Evolutionary conservation across 1,284 basidiomycete species (phyloP).

Genomic region (Malassezia cuniculi): DNA sequence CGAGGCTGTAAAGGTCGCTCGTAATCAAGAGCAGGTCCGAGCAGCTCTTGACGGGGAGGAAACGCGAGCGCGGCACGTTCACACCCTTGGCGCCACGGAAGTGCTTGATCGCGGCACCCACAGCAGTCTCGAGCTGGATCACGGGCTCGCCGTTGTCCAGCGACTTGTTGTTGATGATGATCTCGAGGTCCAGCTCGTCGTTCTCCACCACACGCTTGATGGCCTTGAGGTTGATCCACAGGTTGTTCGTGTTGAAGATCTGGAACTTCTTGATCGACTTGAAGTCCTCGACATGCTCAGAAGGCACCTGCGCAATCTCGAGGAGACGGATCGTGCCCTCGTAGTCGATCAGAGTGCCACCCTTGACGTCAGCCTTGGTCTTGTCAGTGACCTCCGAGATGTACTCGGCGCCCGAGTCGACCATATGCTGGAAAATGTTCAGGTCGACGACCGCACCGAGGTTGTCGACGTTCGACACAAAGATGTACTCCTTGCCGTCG

Average conservation of each 20-base stretch:
- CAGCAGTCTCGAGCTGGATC: constrained; percentile 84
- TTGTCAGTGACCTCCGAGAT: constrained; percentile 74
- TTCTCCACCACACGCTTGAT: constrained; percentile 88
- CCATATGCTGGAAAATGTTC: constrained; percentile 52
- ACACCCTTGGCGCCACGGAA: constrained; percentile 82
- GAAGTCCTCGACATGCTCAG: constrained; percentile 96
- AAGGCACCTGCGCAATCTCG: constrained; percentile 96
- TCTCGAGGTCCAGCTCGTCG: constrained; percentile 70
- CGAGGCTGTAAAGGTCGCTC: constrained; percentile 85
- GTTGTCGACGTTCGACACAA: constrained; percentile 98
- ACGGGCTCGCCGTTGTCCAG: constrained; percentile 59
- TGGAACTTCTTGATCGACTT: constrained; percentile 59
- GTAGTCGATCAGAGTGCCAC: constrained; percentile 88
- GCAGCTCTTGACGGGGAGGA: constrained; percentile 74
- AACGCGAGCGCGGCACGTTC: constrained; percentile 91
- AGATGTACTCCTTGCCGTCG: constrained; percentile 95
- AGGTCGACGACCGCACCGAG: constrained; percentile 81
- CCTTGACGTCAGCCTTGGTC: constrained; percentile 99
- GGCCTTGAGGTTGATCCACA: constrained; percentile 81
- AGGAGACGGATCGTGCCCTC: constrained; percentile 85
- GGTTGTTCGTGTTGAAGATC: constrained; percentile 65
- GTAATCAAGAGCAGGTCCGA: constrained; percentile 73
- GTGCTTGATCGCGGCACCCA: constrained; percentile 95
- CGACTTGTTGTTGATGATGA: constrained; percentile 79
- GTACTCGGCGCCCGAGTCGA: constrained; percentile 46